phyloP scores from a whole-genome alignment of 2,329 filamentous ascomycete genomes.

The Apiospora marii region DNA sequence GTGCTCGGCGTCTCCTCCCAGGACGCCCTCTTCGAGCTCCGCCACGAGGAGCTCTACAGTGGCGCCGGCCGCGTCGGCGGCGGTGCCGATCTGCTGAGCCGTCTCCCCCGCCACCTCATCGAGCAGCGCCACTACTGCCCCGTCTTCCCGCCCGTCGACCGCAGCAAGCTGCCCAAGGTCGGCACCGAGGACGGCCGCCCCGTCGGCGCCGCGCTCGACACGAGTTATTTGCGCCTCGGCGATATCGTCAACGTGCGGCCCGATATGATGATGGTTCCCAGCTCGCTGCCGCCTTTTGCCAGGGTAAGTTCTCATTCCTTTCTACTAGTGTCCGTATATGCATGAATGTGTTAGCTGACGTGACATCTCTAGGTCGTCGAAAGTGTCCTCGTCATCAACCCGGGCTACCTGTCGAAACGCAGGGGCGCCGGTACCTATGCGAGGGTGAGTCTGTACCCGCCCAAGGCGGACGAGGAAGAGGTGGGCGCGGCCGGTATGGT shows the following conservation, averaged over 20 bases:
- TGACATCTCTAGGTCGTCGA: slow-evolving; percentile 75
- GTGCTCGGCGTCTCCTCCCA: slow-evolving; percentile 83
- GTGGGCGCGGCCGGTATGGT: slow-evolving; percentile 64
- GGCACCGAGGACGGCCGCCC: slow-evolving; percentile 66
- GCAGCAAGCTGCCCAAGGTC: slow-evolving; percentile 71
- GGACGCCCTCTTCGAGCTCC: slow-evolving; percentile 83
- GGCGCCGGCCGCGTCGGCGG: slow-evolving; percentile 58
- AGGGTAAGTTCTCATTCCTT: slow-evolving; percentile 79
- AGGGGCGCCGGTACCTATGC: slow-evolving; percentile 87
- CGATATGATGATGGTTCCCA: slow-evolving; percentile 85
- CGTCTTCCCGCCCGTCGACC: slow-evolving; percentile 80
- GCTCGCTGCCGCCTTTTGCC: slow-evolving; percentile 83
- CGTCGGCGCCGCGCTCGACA: slow-evolving; percentile 81
- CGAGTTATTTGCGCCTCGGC: slow-evolving; percentile 84
- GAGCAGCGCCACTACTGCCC: slow-evolving; percentile 94
- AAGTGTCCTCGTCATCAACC: slow-evolving; percentile 89
- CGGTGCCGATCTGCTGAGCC: slow-evolving; percentile 69
- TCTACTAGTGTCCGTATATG: too few species aligned
- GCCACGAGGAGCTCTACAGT: slow-evolving; percentile 74
- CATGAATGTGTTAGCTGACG: not conserved
- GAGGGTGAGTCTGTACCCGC: slow-evolving; percentile 76
- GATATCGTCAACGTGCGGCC: slow-evolving; percentile 89
- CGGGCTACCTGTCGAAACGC: slow-evolving; percentile 85
- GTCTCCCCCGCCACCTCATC: slow-evolving; percentile 80
- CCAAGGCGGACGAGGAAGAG: slow-evolving; percentile 65